phyloP scores from a whole-genome alignment of 148 eudicot genomes.

The Spergularia marina region DNA sequence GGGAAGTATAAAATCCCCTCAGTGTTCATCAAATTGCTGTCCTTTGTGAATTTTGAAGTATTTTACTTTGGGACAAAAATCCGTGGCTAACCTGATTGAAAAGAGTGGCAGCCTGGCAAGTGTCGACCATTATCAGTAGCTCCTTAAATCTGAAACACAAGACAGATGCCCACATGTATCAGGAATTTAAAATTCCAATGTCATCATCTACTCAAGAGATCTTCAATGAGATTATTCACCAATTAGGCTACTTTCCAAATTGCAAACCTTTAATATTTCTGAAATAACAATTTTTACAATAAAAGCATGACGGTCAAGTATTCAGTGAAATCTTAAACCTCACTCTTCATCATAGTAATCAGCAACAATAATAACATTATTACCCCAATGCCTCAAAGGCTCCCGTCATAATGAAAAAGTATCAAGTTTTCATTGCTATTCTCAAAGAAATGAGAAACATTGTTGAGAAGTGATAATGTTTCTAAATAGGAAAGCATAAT shows the following conservation, averaged over 20 bases:
- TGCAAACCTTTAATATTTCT: not conserved
- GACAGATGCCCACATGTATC: not conserved
- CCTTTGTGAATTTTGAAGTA: not conserved
- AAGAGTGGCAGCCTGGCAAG: constrained; percentile 99
- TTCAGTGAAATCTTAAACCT: too few relatives aligned
- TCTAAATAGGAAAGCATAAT: too few relatives aligned
- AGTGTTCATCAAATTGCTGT: not conserved
- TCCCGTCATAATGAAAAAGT: too few relatives aligned
- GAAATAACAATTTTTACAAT: too few relatives aligned
- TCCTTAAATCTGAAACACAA: constrained; percentile 80
- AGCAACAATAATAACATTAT: too few relatives aligned
- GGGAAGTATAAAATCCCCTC: not conserved
- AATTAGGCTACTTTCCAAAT: not conserved
- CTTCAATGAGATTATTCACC: not conserved
- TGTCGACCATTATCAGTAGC: constrained; percentile 95
- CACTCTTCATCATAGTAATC: too few relatives aligned
- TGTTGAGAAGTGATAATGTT: too few relatives aligned
- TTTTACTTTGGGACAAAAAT: not conserved
- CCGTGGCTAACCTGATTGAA: constrained; percentile 71
- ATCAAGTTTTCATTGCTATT: too few relatives aligned
- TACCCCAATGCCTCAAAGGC: too few relatives aligned
- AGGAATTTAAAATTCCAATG: constrained; percentile 7
- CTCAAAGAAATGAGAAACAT: too few relatives aligned
- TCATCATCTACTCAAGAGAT: not conserved
- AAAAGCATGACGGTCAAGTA: too few relatives aligned